A percentile compares a stretch with the other conserved stretches of the same genome.
phyloP scores from a whole-genome alignment of 768 basidiomycete genomes.

The Panaeolus cyanescens region DNA sequence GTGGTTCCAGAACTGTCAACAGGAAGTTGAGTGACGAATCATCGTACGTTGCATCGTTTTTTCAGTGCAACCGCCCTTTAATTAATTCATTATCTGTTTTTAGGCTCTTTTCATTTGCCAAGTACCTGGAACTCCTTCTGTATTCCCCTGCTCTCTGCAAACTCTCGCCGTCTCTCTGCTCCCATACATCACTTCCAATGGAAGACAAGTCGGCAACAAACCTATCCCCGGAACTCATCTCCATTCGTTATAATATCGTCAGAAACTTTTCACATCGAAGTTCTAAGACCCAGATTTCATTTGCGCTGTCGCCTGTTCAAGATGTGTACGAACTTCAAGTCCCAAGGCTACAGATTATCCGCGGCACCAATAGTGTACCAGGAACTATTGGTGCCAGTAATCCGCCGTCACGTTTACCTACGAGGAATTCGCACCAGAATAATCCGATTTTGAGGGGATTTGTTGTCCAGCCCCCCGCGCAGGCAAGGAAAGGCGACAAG shows the following conservation, averaged over 20 bases:
- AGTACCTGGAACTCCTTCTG: constrained; percentile 55
- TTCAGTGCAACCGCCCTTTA: not conserved
- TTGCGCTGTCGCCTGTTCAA: constrained; percentile 46
- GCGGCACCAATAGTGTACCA: constrained; percentile 19
- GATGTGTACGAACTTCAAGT: constrained; percentile 65
- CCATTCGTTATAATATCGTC: constrained; percentile 42
- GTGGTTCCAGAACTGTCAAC: constrained; percentile 33
- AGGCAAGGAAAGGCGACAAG: not conserved
- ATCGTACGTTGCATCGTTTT: constrained; percentile 42
- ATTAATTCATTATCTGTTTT: constrained; percentile 2
- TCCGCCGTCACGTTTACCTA: not conserved
- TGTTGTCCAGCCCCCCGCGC: not conserved
- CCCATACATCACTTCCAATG: constrained; percentile 40
- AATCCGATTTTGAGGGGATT: not conserved
- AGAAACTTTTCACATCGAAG: constrained; percentile 33
- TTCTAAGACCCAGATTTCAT: constrained; percentile 34
- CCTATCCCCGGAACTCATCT: constrained; percentile 17
- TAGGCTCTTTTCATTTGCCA: constrained; percentile 58
- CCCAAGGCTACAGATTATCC: constrained; percentile 59
- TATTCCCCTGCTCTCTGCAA: constrained; percentile 42
- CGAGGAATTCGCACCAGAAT: not conserved
- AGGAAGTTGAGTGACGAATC: constrained; percentile 45
- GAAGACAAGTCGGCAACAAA: not conserved
- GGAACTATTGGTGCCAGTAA: not conserved
- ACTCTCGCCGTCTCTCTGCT: constrained; percentile 43